A percentile compares a stretch with the other conserved stretches of the same genome.
Evolutionary conservation across 805 yeast species (phyloP).

Genomic region (Teunomyces tritomae): DNA sequence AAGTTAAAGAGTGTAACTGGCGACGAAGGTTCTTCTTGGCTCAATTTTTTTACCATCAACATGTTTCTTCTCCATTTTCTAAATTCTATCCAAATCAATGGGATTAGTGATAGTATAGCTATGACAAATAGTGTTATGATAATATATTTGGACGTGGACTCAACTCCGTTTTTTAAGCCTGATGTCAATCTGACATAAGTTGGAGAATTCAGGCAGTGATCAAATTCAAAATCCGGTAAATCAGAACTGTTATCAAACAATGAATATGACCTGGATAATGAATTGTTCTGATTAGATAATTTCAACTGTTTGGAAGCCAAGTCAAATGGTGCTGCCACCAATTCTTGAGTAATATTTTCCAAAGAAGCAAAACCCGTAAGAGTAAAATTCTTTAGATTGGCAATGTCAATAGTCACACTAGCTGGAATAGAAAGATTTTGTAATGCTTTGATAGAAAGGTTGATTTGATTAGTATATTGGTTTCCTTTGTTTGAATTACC

Average conservation of each 20-base stretch:
- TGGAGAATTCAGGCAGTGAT: conserved; percentile 37
- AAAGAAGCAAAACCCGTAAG: conserved; percentile 69
- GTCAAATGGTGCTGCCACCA: conserved; percentile 62
- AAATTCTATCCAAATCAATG: conserved; percentile 45
- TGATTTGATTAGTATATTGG: conserved; percentile 45
- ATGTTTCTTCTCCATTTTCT: conserved; percentile 44
- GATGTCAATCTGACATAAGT: conserved; percentile 40
- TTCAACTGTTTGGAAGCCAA: conserved; percentile 35
- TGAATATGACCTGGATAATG: neutral
- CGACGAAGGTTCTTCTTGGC: conserved; percentile 1
- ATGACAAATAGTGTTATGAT: conserved; percentile 27
- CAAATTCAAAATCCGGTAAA: conserved; percentile 9
- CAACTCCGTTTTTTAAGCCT: conserved; percentile 27
- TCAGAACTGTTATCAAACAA: neutral
- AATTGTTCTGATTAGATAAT: conserved; percentile 9
- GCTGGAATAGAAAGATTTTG: conserved; percentile 63
- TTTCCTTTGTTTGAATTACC: conserved; percentile 25
- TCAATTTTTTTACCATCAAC: conserved; percentile 19
- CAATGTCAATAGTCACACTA: conserved; percentile 57
- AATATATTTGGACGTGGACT: conserved; percentile 35
- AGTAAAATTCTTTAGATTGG: conserved; percentile 41
- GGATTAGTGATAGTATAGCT: conserved; percentile 42
- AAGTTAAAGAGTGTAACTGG: conserved; percentile 3
- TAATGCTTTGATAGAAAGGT: conserved; percentile 55
- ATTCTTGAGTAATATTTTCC: conserved; percentile 51